These are phyloP conservation scores for Raphanus hybrid DNA, from an alignment of 441 rosid genomes.

Conservation along the genomic window DNA sequence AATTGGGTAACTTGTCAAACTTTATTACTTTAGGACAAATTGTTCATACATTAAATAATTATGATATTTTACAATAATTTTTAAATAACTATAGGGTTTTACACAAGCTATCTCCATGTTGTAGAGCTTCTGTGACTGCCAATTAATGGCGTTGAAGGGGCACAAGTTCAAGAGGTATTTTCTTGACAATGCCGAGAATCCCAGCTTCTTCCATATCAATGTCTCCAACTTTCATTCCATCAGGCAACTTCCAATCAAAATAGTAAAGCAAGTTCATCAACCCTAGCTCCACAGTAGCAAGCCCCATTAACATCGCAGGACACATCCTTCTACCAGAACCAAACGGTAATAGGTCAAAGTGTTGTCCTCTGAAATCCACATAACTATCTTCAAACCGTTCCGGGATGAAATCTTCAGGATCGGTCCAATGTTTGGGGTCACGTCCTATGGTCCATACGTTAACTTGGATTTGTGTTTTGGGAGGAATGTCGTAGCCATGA, in stretches of 20 bases:
- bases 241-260: background rate
- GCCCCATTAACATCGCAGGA: background rate
- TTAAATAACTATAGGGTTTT: background rate
- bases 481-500: background rate
- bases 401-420: background rate
- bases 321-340: background rate
- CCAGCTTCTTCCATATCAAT: slow-evolving; percentile 26
- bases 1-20: background rate
- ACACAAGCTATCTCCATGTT: background rate
- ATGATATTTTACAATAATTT: background rate
- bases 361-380: background rate
- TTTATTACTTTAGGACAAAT: background rate
- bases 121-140: background rate
- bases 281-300: background rate
- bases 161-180: slow-evolving; percentile 35
- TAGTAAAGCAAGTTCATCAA: background rate
- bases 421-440: slow-evolving; percentile 1
- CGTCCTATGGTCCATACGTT: background rate
- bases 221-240: slow-evolving; percentile 8
- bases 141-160: slow-evolving; percentile 12
- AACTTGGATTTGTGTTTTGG: background rate
- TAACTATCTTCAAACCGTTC: background rate
- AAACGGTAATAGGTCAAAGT: background rate
- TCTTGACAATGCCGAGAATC: background rate
- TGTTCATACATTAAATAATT: background rate